Evolutionary conservation across 768 basidiomycete genomes (phyloP).

Genomic region (Sporobolomyces pararoseus): DNA sequence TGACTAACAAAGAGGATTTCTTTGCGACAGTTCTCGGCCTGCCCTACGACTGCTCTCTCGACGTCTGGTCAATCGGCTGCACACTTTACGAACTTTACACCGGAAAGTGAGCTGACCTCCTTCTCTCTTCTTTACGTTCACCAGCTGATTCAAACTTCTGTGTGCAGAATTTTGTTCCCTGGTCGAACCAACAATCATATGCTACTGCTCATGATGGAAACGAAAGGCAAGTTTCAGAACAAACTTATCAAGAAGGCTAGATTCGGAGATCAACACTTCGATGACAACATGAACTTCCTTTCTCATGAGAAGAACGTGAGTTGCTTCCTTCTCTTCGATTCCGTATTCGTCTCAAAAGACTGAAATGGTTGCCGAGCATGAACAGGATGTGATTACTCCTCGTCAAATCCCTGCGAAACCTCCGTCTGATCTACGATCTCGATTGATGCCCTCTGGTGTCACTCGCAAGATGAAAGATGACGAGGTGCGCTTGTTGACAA

Average conservation of each 20-base stretch:
- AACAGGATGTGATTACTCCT: conserved; percentile 72
- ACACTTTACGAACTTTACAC: conserved; percentile 77
- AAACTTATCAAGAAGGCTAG: conserved; percentile 92
- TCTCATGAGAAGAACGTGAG: conserved; percentile 81
- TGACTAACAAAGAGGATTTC: no score
- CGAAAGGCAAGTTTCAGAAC: conserved; percentile 86
- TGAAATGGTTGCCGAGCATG: not conserved
- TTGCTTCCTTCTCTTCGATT: conserved; percentile 39
- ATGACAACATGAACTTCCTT: conserved; percentile 78
- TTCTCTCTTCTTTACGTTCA: not conserved
- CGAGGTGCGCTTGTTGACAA: conserved; percentile 69
- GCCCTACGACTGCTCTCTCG: conserved; percentile 88
- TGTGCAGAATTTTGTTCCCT: conserved; percentile 95
- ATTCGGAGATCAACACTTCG: conserved; percentile 88
- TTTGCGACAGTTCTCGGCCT: conserved; percentile 89
- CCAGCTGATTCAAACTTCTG: conserved; percentile 55
- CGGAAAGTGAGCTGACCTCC: conserved; percentile 28
- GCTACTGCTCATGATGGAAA: conserved; percentile 95
- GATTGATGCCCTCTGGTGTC: conserved; percentile 73
- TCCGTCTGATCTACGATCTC: conserved; percentile 69
- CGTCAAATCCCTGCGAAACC: conserved; percentile 75
- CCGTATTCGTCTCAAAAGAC: not conserved
- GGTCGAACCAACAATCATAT: conserved; percentile 97
- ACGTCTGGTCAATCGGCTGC: conserved; percentile 96
- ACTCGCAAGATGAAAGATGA: conserved; percentile 76